Evolutionary conservation across 352 stramenopile species (phyloP).

Genomic region (Phytophthora crassamura): DNA sequence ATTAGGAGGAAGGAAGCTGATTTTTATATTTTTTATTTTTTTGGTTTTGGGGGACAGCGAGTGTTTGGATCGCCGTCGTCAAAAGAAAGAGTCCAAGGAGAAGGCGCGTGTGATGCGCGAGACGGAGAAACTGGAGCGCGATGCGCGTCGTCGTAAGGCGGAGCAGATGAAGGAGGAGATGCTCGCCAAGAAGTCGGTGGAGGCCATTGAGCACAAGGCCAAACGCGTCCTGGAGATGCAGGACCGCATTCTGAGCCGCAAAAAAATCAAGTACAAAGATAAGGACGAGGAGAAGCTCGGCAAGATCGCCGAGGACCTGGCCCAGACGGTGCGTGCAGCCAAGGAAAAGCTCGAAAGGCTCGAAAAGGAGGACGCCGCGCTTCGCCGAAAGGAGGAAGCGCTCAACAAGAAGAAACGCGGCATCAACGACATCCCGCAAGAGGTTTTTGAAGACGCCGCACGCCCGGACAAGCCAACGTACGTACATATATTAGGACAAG

Average conservation of each 20-base stretch:
- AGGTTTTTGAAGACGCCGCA: constrained; percentile 44
- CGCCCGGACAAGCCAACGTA: constrained; percentile 73
- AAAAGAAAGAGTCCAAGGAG: constrained; percentile 81
- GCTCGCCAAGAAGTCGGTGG: constrained; percentile 71
- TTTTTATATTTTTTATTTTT: not conserved
- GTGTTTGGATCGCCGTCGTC: constrained; percentile 77
- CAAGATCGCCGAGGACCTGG: constrained; percentile 78
- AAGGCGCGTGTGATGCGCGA: constrained; percentile 81
- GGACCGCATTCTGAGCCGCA: constrained; percentile 84
- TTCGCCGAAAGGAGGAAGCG: constrained; percentile 84
- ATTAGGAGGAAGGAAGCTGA: not conserved
- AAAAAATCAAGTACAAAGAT: constrained; percentile 92
- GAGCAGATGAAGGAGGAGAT: constrained; percentile 79
- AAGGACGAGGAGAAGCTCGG: constrained; percentile 89
- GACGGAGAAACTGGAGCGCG: constrained; percentile 82
- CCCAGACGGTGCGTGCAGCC: constrained; percentile 70
- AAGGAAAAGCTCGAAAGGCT: constrained; percentile 90
- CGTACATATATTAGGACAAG: constrained; percentile 24
- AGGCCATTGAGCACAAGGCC: constrained; percentile 86
- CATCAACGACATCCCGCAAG: constrained; percentile 49
- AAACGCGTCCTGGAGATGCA: constrained; percentile 90
- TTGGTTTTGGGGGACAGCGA: constrained; percentile 42
- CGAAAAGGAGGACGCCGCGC: constrained; percentile 82
- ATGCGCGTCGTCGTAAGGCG: constrained; percentile 66
- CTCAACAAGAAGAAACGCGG: constrained; percentile 85